Evolutionary conservation across 2,329 filamentous ascomycete species (phyloP).

Genomic region (Parasarocladium wereldwijsianum): DNA sequence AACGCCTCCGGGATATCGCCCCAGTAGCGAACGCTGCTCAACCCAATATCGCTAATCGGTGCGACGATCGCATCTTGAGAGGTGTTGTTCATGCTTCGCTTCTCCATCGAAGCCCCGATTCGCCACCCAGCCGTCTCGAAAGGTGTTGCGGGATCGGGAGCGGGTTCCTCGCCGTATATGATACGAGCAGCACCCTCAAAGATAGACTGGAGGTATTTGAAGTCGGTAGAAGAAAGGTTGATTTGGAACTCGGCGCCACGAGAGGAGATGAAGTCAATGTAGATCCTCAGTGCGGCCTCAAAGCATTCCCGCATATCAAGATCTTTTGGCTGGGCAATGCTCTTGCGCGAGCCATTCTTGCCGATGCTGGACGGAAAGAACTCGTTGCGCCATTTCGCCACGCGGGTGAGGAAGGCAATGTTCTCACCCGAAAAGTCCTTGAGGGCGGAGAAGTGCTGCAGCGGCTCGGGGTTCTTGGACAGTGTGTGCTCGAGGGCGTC

Average conservation of each 20-base stretch:
- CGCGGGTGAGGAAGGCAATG: conserved; percentile 48
- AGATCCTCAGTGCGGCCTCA: conserved; percentile 44
- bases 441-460: conserved; percentile 49
- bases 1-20: conserved; percentile 25
- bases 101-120: conserved; percentile 7
- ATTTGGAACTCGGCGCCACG: conserved; percentile 50
- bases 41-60: conserved; percentile 6
- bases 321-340: conserved; percentile 11
- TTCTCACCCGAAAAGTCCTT: conserved; percentile 59
- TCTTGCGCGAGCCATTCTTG: conserved; percentile 4
- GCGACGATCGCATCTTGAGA: conserved; percentile 12
- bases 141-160: conserved; percentile 27
- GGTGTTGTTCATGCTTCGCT: conserved; percentile 8
- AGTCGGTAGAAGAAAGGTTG: conserved; percentile 45
- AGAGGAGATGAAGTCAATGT: conserved; percentile 44
- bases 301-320: conserved; percentile 33
- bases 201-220: conserved; percentile 35
- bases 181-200: conserved; percentile 39
- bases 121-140: conserved; percentile 21
- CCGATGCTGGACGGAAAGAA: conserved; percentile 12
- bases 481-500: conserved; percentile 47
- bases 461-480: conserved; percentile 39
- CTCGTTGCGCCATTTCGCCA: conserved; percentile 25
- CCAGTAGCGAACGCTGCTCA: conserved; percentile 17
- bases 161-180: conserved; percentile 22